These are phyloP conservation scores for Aegle marmelos DNA, from an alignment of 345 rosid genomes.

Conservation along the genomic window DNA sequence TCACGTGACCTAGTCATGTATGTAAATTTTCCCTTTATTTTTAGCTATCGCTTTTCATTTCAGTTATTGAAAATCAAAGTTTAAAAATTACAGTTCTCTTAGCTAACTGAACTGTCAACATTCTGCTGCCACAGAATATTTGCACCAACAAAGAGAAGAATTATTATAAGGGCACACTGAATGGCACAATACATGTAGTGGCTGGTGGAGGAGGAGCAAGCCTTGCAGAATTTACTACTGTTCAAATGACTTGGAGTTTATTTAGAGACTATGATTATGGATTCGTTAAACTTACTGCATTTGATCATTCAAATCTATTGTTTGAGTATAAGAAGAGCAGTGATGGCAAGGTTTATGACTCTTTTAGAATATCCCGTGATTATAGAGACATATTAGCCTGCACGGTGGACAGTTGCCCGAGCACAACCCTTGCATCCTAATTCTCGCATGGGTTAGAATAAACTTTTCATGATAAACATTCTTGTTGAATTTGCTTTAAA, in stretches of 20 bases:
- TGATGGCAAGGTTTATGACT: slow-evolving; percentile 63
- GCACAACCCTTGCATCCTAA: slow-evolving; percentile 55
- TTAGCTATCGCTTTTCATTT: background rate
- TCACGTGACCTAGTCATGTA: background rate
- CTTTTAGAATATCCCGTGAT: slow-evolving; percentile 52
- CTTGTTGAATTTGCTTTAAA: background rate
- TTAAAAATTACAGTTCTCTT: background rate
- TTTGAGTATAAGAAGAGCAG: slow-evolving; percentile 74
- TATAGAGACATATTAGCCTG: slow-evolving; percentile 56
- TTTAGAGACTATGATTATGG: slow-evolving; percentile 48
- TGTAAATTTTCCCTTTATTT: background rate
- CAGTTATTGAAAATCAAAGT: background rate
- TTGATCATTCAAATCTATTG: slow-evolving; percentile 50
- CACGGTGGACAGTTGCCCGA: slow-evolving; percentile 53
- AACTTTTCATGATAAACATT: background rate
- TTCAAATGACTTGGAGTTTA: slow-evolving; percentile 57
- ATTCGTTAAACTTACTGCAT: slow-evolving; percentile 53
- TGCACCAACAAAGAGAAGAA: slow-evolving; percentile 52
- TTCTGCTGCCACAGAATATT: slow-evolving; percentile 39
- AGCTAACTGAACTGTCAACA: background rate
- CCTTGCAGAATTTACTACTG: slow-evolving; percentile 42
- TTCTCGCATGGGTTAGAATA: background rate
- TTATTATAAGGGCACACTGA: slow-evolving; percentile 41
- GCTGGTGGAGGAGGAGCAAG: slow-evolving; percentile 78
- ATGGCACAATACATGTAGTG: slow-evolving; percentile 70